These are phyloP conservation scores for Penicillium sp. DNA, from an alignment of 2,329 filamentous ascomycete genomes.

Conservation along the genomic window DNA sequence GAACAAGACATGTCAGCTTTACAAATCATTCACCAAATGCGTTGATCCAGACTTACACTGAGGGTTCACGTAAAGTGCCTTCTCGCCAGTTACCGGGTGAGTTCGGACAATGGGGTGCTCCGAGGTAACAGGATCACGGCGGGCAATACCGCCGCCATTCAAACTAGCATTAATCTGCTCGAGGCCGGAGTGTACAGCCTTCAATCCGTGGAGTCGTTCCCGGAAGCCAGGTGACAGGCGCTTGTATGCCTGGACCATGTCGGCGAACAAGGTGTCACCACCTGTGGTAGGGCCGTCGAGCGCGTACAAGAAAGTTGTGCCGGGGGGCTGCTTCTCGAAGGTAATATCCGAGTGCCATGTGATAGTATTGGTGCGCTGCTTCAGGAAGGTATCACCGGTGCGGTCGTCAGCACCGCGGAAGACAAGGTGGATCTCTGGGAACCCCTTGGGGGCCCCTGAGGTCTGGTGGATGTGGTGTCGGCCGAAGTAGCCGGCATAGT, in stretches of 20 bases:
- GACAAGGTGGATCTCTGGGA: conserved; percentile 75
- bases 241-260: conserved; percentile 77
- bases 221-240: conserved; percentile 76
- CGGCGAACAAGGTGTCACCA: conserved; percentile 81
- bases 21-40: background rate
- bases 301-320: conserved; percentile 84
- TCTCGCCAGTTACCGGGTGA: conserved; percentile 79
- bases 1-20: background rate
- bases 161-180: conserved; percentile 74
- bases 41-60: conserved; percentile 60
- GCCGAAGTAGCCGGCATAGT: conserved; percentile 73
- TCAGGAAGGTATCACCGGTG: conserved; percentile 61
- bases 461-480: conserved; percentile 80
- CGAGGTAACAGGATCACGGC: conserved; percentile 71
- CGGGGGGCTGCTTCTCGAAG: conserved; percentile 84
- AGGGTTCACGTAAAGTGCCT: conserved; percentile 78
- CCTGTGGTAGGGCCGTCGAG: conserved; percentile 78
- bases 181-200: conserved; percentile 75
- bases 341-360: conserved; percentile 89
- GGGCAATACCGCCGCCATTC: conserved; percentile 67
- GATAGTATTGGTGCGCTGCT: conserved; percentile 71
- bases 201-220: conserved; percentile 75
- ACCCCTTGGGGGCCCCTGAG: conserved; percentile 69
- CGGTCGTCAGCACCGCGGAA: conserved; percentile 69
- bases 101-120: conserved; percentile 78